These are phyloP conservation scores for Teratosphaeria gauchensis DNA, from an alignment of 2,329 filamentous ascomycete species.

Conservation along the genomic window DNA sequence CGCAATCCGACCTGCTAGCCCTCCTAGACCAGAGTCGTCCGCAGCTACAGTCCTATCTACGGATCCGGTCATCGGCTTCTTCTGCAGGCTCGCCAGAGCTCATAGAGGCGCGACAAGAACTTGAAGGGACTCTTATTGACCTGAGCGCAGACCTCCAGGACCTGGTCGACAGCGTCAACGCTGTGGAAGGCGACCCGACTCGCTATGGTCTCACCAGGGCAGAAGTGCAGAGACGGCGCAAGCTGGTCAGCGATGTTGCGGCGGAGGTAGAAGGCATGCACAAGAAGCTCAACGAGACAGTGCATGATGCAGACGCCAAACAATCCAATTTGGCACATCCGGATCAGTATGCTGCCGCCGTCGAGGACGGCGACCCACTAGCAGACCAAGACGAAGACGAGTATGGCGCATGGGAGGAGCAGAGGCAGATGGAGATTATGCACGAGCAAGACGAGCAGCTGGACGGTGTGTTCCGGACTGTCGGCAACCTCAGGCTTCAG, in stretches of 20 bases:
- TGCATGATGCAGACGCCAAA: slow-evolving; percentile 32
- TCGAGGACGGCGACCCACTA: slow-evolving; percentile 30
- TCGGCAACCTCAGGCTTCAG: slow-evolving; percentile 81
- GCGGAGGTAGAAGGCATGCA: slow-evolving; percentile 84
- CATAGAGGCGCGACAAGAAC: slow-evolving; percentile 57
- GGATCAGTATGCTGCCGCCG: slow-evolving; percentile 39
- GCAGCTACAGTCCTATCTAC: slow-evolving; percentile 87
- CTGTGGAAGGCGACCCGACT: slow-evolving; percentile 78
- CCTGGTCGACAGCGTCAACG: slow-evolving; percentile 75
- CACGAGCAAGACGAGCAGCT: slow-evolving; percentile 87
- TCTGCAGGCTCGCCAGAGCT: slow-evolving; percentile 61
- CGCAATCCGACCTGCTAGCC: slow-evolving; percentile 64
- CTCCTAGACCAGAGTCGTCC: slow-evolving; percentile 73
- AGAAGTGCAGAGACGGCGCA: slow-evolving; percentile 71
- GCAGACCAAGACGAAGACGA: slow-evolving; percentile 36
- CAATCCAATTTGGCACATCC: slow-evolving; percentile 49
- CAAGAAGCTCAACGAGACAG: slow-evolving; percentile 60
- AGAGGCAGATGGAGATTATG: slow-evolving; percentile 86
- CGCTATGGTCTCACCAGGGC: slow-evolving; percentile 75
- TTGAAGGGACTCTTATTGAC: slow-evolving; percentile 63
- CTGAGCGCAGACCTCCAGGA: slow-evolving; percentile 80
- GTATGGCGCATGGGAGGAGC: slow-evolving; percentile 69
- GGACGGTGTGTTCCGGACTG: slow-evolving; percentile 85
- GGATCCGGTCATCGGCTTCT: slow-evolving; percentile 79
- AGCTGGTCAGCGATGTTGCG: slow-evolving; percentile 80